These are phyloP conservation scores for Meira miltonrushii DNA, from an alignment of 1,284 basidiomycete genomes.

Conservation along the genomic window DNA sequence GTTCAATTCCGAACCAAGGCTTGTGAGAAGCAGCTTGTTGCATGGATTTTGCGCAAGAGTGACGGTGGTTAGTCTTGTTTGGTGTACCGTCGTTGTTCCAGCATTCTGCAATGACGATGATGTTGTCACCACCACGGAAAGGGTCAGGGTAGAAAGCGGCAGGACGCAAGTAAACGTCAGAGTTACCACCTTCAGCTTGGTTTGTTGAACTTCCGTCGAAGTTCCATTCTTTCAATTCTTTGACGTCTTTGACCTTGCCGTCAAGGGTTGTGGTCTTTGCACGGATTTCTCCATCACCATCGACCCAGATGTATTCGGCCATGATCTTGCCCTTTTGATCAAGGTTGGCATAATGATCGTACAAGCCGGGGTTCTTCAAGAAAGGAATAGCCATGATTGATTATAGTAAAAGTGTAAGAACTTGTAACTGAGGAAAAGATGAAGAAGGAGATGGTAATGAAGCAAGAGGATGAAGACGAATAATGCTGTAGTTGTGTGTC, in stretches of 20 bases:
- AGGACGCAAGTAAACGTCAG: conserved; percentile 96
- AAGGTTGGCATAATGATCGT: conserved; percentile 38
- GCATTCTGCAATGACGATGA: conserved; percentile 66
- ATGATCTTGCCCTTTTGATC: conserved; percentile 44
- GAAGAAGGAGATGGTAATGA: not conserved
- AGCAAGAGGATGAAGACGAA: not conserved
- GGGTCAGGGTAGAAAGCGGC: conserved; percentile 97
- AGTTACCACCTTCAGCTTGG: conserved; percentile 73
- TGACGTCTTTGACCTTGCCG: conserved; percentile 66
- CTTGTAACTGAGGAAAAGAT: not conserved
- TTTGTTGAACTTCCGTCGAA: conserved; percentile 73
- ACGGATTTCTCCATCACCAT: conserved; percentile 56
- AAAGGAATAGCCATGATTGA: conserved; percentile 36
- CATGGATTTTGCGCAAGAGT: conserved; percentile 48
- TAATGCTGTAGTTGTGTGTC: not conserved
- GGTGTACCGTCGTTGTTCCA: conserved; percentile 99
- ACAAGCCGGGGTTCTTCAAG: conserved; percentile 40
- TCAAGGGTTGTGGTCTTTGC: conserved; percentile 63
- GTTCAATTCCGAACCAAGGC: conserved; percentile 98
- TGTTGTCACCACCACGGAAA: conserved; percentile 84
- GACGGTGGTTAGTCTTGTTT: conserved; percentile 83
- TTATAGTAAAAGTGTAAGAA: not conserved
- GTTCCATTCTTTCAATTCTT: conserved; percentile 89
- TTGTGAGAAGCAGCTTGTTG: conserved; percentile 49
- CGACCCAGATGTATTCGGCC: conserved; percentile 53